Evolutionary conservation across 75 land plant genomes (phyloP).

Genomic region (Sequoia sempervirens): DNA sequence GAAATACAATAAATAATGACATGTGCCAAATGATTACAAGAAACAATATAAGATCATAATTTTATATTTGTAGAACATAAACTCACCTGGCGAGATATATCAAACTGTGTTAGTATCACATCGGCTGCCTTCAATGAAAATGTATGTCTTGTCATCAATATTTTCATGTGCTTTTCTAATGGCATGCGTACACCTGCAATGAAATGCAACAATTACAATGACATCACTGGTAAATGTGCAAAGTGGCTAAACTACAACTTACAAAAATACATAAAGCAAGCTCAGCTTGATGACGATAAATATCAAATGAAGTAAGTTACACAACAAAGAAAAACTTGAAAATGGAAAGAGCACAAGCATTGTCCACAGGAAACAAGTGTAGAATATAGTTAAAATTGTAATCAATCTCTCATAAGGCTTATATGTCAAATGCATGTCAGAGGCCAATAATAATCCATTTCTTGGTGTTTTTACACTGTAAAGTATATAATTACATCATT

Average conservation of each 20-base stretch:
- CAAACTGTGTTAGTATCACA: conserved; percentile 64
- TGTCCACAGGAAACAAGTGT: background rate
- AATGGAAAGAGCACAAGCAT: background rate
- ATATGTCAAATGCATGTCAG: background rate
- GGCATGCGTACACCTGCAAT: conserved; percentile 52
- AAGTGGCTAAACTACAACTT: background rate
- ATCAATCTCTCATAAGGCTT: background rate
- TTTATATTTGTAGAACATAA: background rate
- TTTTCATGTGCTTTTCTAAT: conserved; percentile 76
- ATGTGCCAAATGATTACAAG: background rate
- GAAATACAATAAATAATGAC: background rate
- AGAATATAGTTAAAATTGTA: background rate
- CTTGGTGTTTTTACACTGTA: background rate
- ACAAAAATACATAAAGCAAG: background rate
- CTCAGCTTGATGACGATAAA: conserved; percentile 1
- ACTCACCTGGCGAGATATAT: conserved; percentile 71
- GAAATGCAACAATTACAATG: background rate
- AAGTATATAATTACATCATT: background rate
- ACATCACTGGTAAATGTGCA: background rate
- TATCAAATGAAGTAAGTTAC: background rate
- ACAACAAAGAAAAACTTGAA: background rate
- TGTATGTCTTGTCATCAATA: conserved; percentile 76
- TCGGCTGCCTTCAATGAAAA: conserved; percentile 72
- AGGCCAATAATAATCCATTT: background rate
- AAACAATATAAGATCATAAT: background rate